A percentile compares a stretch with the other conserved stretches of the same genome.
phyloP scores from a whole-genome alignment of 2,329 filamentous ascomycete genomes.

The Monilinia laxa region DNA sequence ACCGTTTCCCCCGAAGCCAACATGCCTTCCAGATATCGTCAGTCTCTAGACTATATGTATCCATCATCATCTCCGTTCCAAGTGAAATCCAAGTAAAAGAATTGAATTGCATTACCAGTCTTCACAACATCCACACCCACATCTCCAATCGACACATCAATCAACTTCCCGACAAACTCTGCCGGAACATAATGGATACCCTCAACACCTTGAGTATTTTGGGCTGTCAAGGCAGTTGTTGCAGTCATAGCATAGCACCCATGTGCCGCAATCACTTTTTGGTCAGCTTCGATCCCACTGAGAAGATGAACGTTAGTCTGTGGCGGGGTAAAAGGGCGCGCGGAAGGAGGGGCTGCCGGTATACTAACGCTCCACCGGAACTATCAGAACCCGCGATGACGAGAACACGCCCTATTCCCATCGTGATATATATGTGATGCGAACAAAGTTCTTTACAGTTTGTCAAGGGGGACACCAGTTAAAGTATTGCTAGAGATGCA shows the following conservation, averaged over 20 bases:
- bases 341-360: constrained; percentile 17
- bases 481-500: not conserved
- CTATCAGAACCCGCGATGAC: constrained; percentile 74
- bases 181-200: constrained; percentile 78
- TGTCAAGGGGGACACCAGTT: not conserved
- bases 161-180: constrained; percentile 78
- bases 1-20: constrained; percentile 72
- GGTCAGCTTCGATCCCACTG: constrained; percentile 91
- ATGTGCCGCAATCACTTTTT: constrained; percentile 90
- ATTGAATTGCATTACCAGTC: constrained; percentile 61
- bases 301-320: constrained; percentile 25
- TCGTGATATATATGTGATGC: constrained; percentile 23
- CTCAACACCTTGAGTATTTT: constrained; percentile 84
- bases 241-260: constrained; percentile 95
- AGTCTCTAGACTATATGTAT: not conserved
- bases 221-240: constrained; percentile 91
- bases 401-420: constrained; percentile 53
- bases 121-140: constrained; percentile 89
- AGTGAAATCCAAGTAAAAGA: constrained; percentile 21
- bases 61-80: not conserved
- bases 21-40: constrained; percentile 61
- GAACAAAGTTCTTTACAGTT: not conserved
- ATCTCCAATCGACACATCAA: constrained; percentile 80
- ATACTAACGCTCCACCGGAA: constrained; percentile 70
- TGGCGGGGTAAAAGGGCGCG: constrained; percentile 23